Conservation (phyloP, 352 stramenopile genomes). For the Globisporangium parvum region DNA sequence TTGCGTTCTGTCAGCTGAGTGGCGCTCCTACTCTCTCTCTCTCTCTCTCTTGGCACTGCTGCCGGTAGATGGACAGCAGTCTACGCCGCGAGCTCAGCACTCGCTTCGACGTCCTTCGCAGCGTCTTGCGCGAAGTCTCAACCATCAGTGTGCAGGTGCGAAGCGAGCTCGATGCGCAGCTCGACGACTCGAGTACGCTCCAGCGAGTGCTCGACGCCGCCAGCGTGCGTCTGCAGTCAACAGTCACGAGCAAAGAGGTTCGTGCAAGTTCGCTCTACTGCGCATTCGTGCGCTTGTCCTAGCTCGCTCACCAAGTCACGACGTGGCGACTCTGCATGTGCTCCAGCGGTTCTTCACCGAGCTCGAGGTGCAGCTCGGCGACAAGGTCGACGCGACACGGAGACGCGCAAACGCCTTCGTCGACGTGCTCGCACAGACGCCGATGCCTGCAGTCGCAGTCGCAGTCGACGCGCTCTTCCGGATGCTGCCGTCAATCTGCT, state of each 20-base stretch:
- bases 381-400: constrained; percentile 27
- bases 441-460: constrained; percentile 17
- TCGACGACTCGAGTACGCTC: constrained; percentile 14
- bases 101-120: constrained; percentile 22
- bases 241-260: constrained; percentile 4
- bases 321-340: background rate
- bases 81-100: constrained; percentile 20
- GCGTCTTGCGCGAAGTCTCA: constrained; percentile 16
- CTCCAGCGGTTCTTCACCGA: constrained; percentile 33
- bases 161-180: constrained; percentile 20
- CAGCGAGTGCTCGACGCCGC: constrained; percentile 24
- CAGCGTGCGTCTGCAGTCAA: background rate
- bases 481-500: constrained; percentile 34
- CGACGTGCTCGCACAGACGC: constrained; percentile 15
- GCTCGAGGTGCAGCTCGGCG: constrained; percentile 34
- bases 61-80: constrained; percentile 17
- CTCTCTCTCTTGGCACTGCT: background rate
- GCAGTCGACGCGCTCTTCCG: constrained; percentile 25
- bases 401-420: constrained; percentile 33
- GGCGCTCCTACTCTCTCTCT: background rate
- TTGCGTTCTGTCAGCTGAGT: too few species aligned
- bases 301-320: background rate
- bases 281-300: background rate
- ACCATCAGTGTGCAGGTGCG: constrained; percentile 14
- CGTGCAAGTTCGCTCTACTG: background rate